Percentiles rank a stretch among this genome's conserved stretches.
phyloP scores from a whole-genome alignment of 1,284 basidiomycete species.

The Puccinia polysora region DNA sequence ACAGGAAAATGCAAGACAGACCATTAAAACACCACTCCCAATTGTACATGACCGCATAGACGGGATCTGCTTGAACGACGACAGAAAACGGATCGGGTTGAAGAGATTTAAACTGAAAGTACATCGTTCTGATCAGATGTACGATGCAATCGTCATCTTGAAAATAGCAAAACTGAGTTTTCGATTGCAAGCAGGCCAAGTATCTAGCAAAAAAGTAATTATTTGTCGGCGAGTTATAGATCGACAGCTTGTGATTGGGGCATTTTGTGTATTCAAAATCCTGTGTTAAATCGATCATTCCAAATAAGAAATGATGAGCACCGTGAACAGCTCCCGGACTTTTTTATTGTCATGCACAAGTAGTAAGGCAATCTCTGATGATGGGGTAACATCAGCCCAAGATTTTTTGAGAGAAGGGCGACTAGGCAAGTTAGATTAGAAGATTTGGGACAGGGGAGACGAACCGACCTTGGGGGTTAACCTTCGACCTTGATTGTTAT shows the following conservation, averaged over 20 bases:
- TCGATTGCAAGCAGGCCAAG: slow-evolving; percentile 48
- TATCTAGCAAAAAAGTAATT: slow-evolving; percentile 49
- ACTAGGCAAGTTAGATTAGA: too few relatives aligned
- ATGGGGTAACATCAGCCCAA: too few relatives aligned
- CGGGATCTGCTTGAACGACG: slow-evolving; percentile 43
- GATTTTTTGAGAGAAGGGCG: too few relatives aligned
- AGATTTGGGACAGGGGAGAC: background rate
- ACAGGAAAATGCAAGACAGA: slow-evolving; percentile 34
- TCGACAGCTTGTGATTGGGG: slow-evolving; percentile 46
- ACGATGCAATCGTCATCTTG: slow-evolving; percentile 52
- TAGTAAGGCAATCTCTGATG: too few relatives aligned
- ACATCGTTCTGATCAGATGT: slow-evolving; percentile 46
- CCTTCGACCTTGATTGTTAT: slow-evolving; percentile 3
- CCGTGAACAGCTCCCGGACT: too few relatives aligned
- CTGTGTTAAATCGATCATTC: slow-evolving; percentile 2
- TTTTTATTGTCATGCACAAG: too few relatives aligned
- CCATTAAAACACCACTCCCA: slow-evolving; percentile 51
- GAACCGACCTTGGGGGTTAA: slow-evolving; percentile 22
- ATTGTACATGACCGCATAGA: slow-evolving; percentile 46
- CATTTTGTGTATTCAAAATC: slow-evolving; percentile 46
- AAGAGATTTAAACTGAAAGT: slow-evolving; percentile 48
- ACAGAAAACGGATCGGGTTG: slow-evolving; percentile 46
- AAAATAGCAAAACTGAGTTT: slow-evolving; percentile 49
- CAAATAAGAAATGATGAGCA: background rate
- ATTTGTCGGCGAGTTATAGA: slow-evolving; percentile 49